Base-by-base conservation (phyloP, 768 basidiomycete species). In the Russula olivacea region DNA sequence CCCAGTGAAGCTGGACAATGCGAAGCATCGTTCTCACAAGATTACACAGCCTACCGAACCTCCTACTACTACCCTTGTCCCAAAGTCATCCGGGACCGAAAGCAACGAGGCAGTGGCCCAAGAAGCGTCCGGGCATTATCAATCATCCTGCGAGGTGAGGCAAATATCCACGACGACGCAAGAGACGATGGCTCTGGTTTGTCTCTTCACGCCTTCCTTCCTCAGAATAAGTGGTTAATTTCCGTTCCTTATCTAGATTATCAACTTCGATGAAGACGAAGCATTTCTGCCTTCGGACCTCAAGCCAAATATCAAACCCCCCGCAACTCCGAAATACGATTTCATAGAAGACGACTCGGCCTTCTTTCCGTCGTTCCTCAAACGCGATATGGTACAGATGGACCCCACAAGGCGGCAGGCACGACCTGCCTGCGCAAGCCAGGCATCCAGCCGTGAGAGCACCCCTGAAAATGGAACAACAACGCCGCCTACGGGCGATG, bases 211-310 rank as follows among this genome's bases (percentile, higher is more conserved):
- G 8, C 34, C 15, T 59, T 21, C 40, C 28, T 47, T 48, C 9
- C 34, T 3, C 32, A 30, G 38, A 58, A 47, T 49, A 59, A n/a
- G 21, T 0, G 19, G 41, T 38, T 64, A 64, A 64, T 64, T 64
- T 64, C 63, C 63, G 63, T 64, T 45, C 25, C 59, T 55, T 49
- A 64, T 64, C 63, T 64, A 64, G 63, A 60, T 64, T 21, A 45
- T 60, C 53, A 34, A 64, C 21, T 60, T 64, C 51, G 63, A 64
- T 17, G 63, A 60, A n/a, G 63, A 64, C 30, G 63, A 64, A 21
- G 58, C 54, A n/a, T 64, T 59, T 48, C 48, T 64, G 14, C 63
- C 63, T 54, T 59, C 63, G 11, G 38, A 64, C 53, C 63, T 64
- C 63, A 64, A 60, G 63, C 58, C 63, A 50, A 38, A 28, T 47